Base-by-base conservation (phyloP, 305 asterid species). In the Nicotiana rustica region DNA sequence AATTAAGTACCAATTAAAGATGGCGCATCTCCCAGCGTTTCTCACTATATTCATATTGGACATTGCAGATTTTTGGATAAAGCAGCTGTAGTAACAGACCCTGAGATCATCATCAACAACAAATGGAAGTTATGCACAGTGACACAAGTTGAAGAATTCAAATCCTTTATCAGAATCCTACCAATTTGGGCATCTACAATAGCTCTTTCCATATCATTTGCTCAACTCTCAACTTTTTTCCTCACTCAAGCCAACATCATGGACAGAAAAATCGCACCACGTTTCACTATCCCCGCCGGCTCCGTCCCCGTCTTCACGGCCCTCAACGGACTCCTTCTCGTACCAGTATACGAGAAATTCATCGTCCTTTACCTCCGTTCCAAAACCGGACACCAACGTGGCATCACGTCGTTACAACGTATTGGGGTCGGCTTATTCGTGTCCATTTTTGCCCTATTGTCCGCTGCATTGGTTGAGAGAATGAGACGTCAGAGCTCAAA, bases 71-170 rank as follows among this genome's bases (percentile, higher is more conserved):
- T 85, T 85, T 86, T 93, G 83, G 95, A 93, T 60, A 89, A 89
- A 85, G 96, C 97, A 55, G 94, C 95, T 1, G 84, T 85, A 0
- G 67, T 83, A 19, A 84, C 83, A 0, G 89, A 89, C 77, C 69
- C 81, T 0, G 87, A 86, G 55, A 55, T 64, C 70, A 81, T 79
- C 80, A 65, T 67, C 36, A 86, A 86, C 0, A 90, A 79, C 84
- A 90, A 90, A 3, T 94, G 98, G 98, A 87, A 71, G 67, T 82
- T 92, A 62, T 94, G 97, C 88, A 89, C 93, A 0, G 86, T 93
- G 8, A 92, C 96, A 15, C 96, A 92, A 86, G 95, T 92, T 3
- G 97, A 92, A 83, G 97, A 93, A 47, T 83, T 91, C 73, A 93
- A 93, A 83, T 88, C 89, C n/a, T 90, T 93, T 87, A 71, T 93